Conservation (phyloP, 2,329 filamentous ascomycete species). For the Aspergillus novofumigatus region DNA sequence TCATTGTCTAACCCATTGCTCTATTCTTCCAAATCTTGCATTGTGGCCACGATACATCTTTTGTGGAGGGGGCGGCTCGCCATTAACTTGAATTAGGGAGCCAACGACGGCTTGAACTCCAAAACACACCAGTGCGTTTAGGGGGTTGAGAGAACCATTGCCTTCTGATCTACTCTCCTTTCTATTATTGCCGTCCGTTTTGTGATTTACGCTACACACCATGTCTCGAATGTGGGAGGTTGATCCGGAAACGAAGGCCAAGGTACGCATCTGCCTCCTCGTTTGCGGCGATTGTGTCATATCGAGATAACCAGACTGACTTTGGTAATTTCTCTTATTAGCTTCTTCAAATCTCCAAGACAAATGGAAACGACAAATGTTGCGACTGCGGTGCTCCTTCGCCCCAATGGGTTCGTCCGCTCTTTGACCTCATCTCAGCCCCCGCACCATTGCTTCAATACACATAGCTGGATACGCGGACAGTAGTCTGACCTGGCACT, state of each 20-base stretch:
- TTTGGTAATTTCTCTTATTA: slow-evolving; percentile 35
- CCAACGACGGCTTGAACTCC: background rate
- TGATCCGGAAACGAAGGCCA: slow-evolving; percentile 92
- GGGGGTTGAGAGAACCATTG: slow-evolving; percentile 1
- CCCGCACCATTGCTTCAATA: background rate
- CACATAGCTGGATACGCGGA: background rate
- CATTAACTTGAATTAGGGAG: background rate
- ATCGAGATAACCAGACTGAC: slow-evolving; percentile 6
- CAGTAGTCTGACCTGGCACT: background rate
- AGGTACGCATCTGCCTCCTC: slow-evolving; percentile 55
- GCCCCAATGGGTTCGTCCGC: slow-evolving; percentile 80
- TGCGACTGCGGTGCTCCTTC: slow-evolving; percentile 94
- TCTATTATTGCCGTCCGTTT: background rate
- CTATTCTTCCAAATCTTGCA: background rate
- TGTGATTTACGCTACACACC: background rate
- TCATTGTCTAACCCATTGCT: background rate
- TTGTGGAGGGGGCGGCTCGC: background rate
- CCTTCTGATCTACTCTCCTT: background rate
- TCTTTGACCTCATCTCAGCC: background rate
- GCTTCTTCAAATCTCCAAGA: slow-evolving; percentile 88
- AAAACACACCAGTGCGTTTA: background rate
- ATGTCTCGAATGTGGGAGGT: slow-evolving; percentile 93
- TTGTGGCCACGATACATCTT: background rate
- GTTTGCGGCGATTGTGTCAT: background rate
- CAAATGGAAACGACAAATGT: slow-evolving; percentile 81